These are phyloP conservation scores for Leishmania guyanensis DNA, from an alignment of 208 protist genomes.

Conservation along the genomic window DNA sequence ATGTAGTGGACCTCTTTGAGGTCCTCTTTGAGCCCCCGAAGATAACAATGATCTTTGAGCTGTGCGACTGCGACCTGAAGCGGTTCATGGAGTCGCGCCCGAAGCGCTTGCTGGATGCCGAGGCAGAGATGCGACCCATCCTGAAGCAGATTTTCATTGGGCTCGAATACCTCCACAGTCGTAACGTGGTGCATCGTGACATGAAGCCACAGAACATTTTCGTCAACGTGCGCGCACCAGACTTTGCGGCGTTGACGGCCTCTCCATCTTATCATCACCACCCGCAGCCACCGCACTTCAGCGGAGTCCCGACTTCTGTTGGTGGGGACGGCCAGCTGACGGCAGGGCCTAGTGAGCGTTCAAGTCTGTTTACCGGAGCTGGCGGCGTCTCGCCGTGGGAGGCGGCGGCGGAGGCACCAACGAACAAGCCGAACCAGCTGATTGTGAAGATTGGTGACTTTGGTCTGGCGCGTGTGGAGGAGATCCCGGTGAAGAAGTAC, in stretches of 20 bases:
- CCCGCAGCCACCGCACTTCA: not conserved
- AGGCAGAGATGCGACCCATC: slow-evolving; percentile 60
- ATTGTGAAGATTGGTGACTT: slow-evolving; percentile 91
- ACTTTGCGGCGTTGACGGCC: slow-evolving; percentile 33
- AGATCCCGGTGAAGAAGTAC: slow-evolving; percentile 93
- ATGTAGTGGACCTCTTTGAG: slow-evolving; percentile 94
- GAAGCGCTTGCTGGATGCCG: slow-evolving; percentile 37
- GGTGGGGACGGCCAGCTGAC: not conserved
- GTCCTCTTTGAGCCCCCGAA: slow-evolving; percentile 97
- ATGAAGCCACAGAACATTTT: slow-evolving; percentile 93
- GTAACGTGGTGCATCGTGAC: slow-evolving; percentile 89
- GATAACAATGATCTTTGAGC: slow-evolving; percentile 98
- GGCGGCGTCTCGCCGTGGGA: slow-evolving; percentile 12
- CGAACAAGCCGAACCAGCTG: slow-evolving; percentile 25
- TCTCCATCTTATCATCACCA: slow-evolving; percentile 11
- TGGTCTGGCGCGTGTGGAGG: slow-evolving; percentile 84
- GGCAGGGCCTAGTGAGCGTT: not conserved
- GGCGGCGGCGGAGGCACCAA: slow-evolving; percentile 9
- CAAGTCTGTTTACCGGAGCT: not conserved
- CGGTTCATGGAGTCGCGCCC: slow-evolving; percentile 91
- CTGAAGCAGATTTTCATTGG: slow-evolving; percentile 83
- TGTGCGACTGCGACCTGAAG: slow-evolving; percentile 96
- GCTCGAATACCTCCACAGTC: slow-evolving; percentile 74
- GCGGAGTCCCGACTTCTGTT: not conserved
- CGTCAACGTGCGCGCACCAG: slow-evolving; percentile 49